Evolutionary conservation across 768 basidiomycete species (phyloP).

Genomic region (Cyclocybe aegerita): DNA sequence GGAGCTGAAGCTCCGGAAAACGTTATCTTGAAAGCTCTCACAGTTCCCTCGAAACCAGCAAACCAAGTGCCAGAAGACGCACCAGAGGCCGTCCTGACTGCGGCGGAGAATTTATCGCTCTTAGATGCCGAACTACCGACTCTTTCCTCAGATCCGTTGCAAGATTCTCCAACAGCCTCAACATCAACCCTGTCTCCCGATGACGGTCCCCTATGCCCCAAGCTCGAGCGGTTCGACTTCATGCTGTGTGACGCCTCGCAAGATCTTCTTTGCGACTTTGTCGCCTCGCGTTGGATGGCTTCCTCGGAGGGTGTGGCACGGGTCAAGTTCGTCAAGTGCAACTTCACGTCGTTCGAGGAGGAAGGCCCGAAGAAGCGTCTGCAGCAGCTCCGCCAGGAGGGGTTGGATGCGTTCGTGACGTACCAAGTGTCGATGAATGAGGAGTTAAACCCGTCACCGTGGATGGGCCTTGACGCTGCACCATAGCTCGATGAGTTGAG

Average conservation of each 20-base stretch:
- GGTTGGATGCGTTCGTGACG: slow-evolving; percentile 20
- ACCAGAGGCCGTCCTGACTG: not conserved
- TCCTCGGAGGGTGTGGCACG: slow-evolving; percentile 12
- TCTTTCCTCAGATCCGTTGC: not conserved
- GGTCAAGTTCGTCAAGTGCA: slow-evolving; percentile 22
- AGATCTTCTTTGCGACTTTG: slow-evolving; percentile 20
- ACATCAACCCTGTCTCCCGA: not conserved
- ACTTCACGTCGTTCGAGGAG: slow-evolving; percentile 23
- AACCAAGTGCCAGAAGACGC: not conserved
- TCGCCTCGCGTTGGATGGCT: slow-evolving; percentile 20
- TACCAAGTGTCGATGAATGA: slow-evolving; percentile 23
- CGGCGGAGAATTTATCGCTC: not conserved
- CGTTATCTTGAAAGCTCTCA: slow-evolving; percentile 20
- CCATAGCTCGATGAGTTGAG: not conserved
- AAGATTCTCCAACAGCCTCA: not conserved
- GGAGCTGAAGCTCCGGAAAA: slow-evolving; percentile 18
- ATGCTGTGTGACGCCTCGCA: slow-evolving; percentile 27
- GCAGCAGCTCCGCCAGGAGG: slow-evolving; percentile 16
- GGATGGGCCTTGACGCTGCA: slow-evolving; percentile 23
- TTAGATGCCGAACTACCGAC: not conserved
- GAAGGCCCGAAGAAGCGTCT: slow-evolving; percentile 16
- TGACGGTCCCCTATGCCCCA: slow-evolving; percentile 17
- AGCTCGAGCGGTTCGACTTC: slow-evolving; percentile 22
- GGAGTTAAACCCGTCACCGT: slow-evolving; percentile 27
- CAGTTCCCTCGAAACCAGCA: slow-evolving; percentile 3